Evolutionary conservation across 2,329 filamentous ascomycete species (phyloP), one percentile per base, ranked within the genome.

Genomic region (Tolypocladium guangdongense): DNA sequence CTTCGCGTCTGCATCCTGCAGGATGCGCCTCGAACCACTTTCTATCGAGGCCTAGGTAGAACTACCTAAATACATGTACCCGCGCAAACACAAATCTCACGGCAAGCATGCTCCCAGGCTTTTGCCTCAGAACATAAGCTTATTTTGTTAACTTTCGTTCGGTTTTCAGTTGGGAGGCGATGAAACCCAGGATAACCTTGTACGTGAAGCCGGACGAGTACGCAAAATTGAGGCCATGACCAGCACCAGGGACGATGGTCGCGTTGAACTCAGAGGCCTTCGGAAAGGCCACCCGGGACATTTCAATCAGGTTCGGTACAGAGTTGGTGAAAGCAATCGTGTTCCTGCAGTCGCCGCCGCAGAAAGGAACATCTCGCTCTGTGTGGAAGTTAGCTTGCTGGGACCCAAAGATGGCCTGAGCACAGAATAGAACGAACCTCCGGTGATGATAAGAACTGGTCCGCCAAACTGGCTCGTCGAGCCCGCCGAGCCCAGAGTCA

Each of bases 391-490:
- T 30, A 54, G 27, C 32, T 16, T 30, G 6, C 7, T 7, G 22
- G 2, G 16, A 8, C n/a, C 18, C 20, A 41, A 18, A 20, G 2
- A 24, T 24, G 10, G 16, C 5, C 16, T 14, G 5, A 2, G 24
- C 2, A 30, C 4, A 18, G 41, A 30, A 18, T 18, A 16, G 3
- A 7, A 60, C 68, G 64, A 56, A 74, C 74, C 66, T 54, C 82
- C 82, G 35, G 80, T 84, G 54, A 86, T 72, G 50, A 86, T 71
- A 47, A 82, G 65, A 0, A 82, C 80, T 0, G 82, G 79, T 0
- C 80, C 82, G 2, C 62, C 66, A 60, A 80, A 82, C 0, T 62
- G 56, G 52, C 66, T 76, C 4, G 59, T 56, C 20, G 55, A 56
- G 7, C 59, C 57, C 0, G 66, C 69, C 2, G 68, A 64, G 4